Percentiles rank a stretch among this genome's conserved stretches.
These are phyloP conservation scores for Lichina pygmaea DNA, from an alignment of 495 filamentous ascomycete species.

Conservation along the genomic window DNA sequence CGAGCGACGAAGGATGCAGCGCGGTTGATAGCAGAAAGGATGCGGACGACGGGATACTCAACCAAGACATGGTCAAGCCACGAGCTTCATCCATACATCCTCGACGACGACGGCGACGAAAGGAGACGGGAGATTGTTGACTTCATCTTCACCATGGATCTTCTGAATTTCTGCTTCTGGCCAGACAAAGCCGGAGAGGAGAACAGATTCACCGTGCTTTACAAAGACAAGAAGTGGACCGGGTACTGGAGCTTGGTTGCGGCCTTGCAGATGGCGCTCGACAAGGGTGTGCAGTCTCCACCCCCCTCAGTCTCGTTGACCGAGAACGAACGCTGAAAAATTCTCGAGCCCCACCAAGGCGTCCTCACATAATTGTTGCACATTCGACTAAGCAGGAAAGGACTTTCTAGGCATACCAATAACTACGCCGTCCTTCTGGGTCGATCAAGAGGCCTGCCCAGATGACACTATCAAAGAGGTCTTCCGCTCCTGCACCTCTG, in stretches of 20 bases:
- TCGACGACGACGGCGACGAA: neutral
- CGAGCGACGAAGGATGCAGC: slow-evolving; percentile 57
- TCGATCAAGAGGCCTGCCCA: slow-evolving; percentile 46
- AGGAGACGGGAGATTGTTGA: slow-evolving; percentile 49
- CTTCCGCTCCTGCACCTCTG: slow-evolving; percentile 64
- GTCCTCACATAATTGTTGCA: neutral
- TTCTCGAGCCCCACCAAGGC: no score
- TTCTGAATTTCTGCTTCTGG: slow-evolving; percentile 95
- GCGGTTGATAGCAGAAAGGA: slow-evolving; percentile 42
- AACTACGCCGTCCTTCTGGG: slow-evolving; percentile 70
- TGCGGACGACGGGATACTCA: slow-evolving; percentile 64
- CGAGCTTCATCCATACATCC: slow-evolving; percentile 65
- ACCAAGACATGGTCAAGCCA: slow-evolving; percentile 66
- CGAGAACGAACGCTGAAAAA: no score
- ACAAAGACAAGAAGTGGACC: slow-evolving; percentile 57
- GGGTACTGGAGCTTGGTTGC: slow-evolving; percentile 93
- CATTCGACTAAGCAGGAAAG: neutral
- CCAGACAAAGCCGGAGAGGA: slow-evolving; percentile 14
- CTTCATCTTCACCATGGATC: slow-evolving; percentile 91
- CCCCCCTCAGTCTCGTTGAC: neutral
- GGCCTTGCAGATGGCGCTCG: slow-evolving; percentile 56
- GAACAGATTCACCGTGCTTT: slow-evolving; percentile 53
- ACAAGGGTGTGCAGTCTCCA: slow-evolving; percentile 35
- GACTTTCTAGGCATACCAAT: slow-evolving; percentile 47
- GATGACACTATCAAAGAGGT: slow-evolving; percentile 46